Evolutionary conservation across 257 asterid species (phyloP).

Genomic region (Mitragyna speciosa): DNA sequence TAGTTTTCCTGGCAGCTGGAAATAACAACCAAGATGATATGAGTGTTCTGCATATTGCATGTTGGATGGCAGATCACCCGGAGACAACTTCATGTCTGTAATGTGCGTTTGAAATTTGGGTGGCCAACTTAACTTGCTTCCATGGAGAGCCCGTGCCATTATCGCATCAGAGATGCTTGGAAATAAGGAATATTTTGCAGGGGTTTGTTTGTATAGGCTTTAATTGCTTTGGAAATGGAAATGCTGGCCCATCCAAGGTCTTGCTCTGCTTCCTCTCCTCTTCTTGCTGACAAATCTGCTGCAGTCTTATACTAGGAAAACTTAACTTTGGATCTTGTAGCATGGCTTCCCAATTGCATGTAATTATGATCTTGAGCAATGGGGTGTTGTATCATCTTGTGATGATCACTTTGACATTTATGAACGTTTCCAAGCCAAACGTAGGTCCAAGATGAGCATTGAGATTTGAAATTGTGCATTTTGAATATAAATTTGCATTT

Average conservation of each 20-base stretch:
- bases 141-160: constrained; percentile 67
- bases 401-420: too few species aligned
- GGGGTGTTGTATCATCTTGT: too few species aligned
- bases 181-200: constrained; percentile 42
- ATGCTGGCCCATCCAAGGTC: constrained; percentile 63
- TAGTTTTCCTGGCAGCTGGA: too few species aligned
- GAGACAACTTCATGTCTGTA: constrained; percentile 86
- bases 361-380: too few species aligned
- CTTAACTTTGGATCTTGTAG: constrained; percentile 72
- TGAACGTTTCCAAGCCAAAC: too few species aligned
- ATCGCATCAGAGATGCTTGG: constrained; percentile 78
- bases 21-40: constrained; percentile 37
- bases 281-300: constrained; percentile 68
- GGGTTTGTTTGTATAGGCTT: constrained; percentile 49
- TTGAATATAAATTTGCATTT: too few species aligned
- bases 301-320: constrained; percentile 75
- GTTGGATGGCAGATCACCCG: constrained; percentile 53
- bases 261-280: constrained; percentile 91
- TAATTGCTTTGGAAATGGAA: constrained; percentile 39
- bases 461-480: too few species aligned
- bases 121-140: constrained; percentile 30
- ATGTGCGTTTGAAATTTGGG: constrained; percentile 47
- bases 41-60: constrained; percentile 45
- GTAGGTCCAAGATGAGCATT: too few species aligned
- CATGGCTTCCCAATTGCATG: constrained; percentile 71